Evolutionary conservation across 306 rosid species (phyloP).

Genomic region (Gynostemma pentaphyllum): DNA sequence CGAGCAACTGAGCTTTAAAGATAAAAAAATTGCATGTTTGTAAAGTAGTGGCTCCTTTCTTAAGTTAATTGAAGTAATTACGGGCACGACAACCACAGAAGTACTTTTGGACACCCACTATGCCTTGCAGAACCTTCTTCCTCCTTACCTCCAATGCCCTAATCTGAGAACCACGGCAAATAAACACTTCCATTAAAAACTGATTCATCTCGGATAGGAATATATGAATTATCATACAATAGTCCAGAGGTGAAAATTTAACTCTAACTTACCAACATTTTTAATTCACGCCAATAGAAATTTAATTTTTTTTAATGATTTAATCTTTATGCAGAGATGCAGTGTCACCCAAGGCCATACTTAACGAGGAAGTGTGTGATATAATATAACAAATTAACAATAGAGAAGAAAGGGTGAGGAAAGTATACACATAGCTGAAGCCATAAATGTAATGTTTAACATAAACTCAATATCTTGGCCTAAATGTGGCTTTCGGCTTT

Average conservation of each 20-base stretch:
- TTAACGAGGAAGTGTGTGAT: not conserved
- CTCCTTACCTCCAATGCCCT: constrained; percentile 61
- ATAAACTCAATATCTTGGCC: not conserved
- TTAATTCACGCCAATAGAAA: not conserved
- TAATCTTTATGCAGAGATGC: no score
- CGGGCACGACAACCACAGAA: constrained; percentile 62
- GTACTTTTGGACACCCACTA: constrained; percentile 51
- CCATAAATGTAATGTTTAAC: not conserved
- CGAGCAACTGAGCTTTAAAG: constrained; percentile 14
- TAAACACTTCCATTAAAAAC: constrained; percentile 1
- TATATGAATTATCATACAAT: no score
- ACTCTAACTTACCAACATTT: not conserved
- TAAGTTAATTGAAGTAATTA: constrained; percentile 29
- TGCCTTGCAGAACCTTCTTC: constrained; percentile 36
- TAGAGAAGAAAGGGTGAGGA: not conserved
- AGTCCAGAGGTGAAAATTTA: not conserved
- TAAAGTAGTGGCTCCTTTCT: constrained; percentile 32
- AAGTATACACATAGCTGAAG: not conserved
- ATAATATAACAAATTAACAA: no score
- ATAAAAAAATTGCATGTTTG: constrained; percentile 50
- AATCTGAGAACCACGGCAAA: constrained; percentile 45
- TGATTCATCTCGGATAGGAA: no score
- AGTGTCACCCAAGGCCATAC: not conserved
- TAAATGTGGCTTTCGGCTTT: no score
- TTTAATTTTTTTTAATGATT: not conserved